Percentiles rank a stretch among this genome's conserved stretches.
These are phyloP conservation scores for Starmera pachycereana DNA, from an alignment of 805 yeast genomes.

Conservation along the genomic window DNA sequence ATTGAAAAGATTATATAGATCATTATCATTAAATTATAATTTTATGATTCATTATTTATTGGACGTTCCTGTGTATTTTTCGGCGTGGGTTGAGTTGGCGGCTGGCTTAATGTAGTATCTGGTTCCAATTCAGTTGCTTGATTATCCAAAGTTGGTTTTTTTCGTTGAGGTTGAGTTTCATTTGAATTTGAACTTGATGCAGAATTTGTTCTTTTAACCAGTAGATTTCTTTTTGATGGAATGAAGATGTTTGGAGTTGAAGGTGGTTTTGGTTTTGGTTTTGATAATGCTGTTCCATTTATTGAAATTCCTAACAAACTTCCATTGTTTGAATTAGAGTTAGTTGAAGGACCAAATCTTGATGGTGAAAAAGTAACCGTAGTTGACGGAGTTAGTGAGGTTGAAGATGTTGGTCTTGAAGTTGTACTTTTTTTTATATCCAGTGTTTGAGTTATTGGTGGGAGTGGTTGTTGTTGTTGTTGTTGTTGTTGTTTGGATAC, in stretches of 20 bases:
- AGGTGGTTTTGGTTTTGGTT: neutral
- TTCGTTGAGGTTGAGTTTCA: neutral
- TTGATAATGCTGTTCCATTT: neutral
- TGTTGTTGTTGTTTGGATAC: neutral
- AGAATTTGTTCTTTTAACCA: neutral
- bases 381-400: slow-evolving; percentile 5
- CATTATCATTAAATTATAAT: too few species aligned
- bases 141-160: neutral
- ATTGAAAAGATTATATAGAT: too few species aligned
- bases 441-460: neutral
- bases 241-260: slow-evolving; percentile 1
- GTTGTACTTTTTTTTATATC: neutral
- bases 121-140: neutral
- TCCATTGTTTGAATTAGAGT: neutral
- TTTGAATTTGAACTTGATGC: neutral
- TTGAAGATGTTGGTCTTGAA: neutral
- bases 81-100: neutral
- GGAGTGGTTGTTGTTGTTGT: neutral
- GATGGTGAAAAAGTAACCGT: slow-evolving; percentile 1
- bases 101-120: neutral
- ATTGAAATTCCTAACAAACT: neutral
- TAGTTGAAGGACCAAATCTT: neutral
- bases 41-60: too few species aligned
- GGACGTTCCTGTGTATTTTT: neutral
- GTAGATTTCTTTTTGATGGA: neutral